phyloP scores from a whole-genome alignment of 78 protist species.

The Monosiga brevicollis region DNA sequence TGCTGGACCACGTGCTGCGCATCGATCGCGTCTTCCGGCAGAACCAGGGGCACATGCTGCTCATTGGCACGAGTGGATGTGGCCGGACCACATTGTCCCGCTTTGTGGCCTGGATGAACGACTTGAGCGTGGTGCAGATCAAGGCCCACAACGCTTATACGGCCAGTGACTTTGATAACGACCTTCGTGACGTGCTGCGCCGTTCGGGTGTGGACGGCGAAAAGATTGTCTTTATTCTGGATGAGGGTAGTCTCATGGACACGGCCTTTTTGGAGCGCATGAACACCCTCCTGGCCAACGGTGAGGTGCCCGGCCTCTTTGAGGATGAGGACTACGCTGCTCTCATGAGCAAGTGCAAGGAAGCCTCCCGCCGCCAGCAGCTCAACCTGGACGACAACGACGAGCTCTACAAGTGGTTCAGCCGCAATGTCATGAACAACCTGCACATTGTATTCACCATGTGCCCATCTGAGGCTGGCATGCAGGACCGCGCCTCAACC shows the following conservation, averaged over 20 bases:
- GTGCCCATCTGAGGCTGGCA: conserved; percentile 71
- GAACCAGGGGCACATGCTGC: conserved; percentile 72
- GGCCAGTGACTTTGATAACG: conserved; percentile 61
- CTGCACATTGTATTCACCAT: conserved; percentile 78
- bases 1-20: conserved; percentile 62
- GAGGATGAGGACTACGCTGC: conserved; percentile 57
- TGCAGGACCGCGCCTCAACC: conserved; percentile 66
- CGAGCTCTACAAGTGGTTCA: conserved; percentile 51
- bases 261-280: conserved; percentile 68
- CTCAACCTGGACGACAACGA: conserved; percentile 41
- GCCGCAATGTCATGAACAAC: conserved; percentile 61
- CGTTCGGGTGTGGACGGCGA: conserved; percentile 41
- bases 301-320: conserved; percentile 76
- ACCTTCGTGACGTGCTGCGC: conserved; percentile 48
- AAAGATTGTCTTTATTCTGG: conserved; percentile 56
- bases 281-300: conserved; percentile 76
- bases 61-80: conserved; percentile 79
- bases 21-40: conserved; percentile 56
- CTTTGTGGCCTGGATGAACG: conserved; percentile 56
- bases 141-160: conserved; percentile 55
- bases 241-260: conserved; percentile 58
- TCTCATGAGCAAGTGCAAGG: conserved; percentile 26
- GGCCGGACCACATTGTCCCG: conserved; percentile 70
- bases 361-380: conserved; percentile 13
- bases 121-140: conserved; percentile 59